Conservation (phyloP, 192 early-diverging fungal genomes). For the Gonapodya prolifera region DNA sequence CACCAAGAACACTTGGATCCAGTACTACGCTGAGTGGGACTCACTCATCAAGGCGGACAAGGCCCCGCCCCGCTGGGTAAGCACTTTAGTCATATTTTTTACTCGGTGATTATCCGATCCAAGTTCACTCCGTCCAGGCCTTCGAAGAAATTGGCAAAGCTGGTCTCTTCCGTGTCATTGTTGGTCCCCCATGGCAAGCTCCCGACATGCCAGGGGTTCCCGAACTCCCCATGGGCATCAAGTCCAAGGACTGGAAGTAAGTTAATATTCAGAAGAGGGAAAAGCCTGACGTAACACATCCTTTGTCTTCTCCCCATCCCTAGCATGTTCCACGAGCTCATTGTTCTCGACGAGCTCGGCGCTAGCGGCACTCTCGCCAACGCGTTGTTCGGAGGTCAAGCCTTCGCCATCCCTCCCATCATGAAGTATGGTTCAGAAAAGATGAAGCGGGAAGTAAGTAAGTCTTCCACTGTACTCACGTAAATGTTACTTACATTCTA, state of each 20-base stretch:
- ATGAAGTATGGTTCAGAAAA: not conserved
- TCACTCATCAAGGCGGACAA: not conserved
- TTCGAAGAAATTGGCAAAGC: not conserved
- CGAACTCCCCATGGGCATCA: not conserved
- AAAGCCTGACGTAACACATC: no score
- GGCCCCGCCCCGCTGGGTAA: not conserved
- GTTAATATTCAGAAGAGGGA: no score
- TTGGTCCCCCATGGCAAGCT: not conserved
- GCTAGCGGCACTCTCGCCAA: not conserved
- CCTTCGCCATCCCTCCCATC: not conserved
- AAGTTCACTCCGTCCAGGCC: no score
- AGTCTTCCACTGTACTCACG: no score
- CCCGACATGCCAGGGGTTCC: not conserved
- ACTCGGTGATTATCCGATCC: no score
- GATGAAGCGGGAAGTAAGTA: no score
- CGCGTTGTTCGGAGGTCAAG: not conserved
- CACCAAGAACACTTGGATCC: not conserved
- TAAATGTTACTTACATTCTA: no score
- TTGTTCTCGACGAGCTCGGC: not conserved
- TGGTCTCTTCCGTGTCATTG: constrained; percentile 1
- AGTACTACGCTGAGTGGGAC: not conserved
- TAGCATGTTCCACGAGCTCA: no score
- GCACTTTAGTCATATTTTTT: no score
- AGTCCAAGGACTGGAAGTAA: not conserved
- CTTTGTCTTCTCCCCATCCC: no score